Conservation (phyloP, 2,329 filamentous ascomycete genomes). For the Diaporthe caulivora region DNA sequence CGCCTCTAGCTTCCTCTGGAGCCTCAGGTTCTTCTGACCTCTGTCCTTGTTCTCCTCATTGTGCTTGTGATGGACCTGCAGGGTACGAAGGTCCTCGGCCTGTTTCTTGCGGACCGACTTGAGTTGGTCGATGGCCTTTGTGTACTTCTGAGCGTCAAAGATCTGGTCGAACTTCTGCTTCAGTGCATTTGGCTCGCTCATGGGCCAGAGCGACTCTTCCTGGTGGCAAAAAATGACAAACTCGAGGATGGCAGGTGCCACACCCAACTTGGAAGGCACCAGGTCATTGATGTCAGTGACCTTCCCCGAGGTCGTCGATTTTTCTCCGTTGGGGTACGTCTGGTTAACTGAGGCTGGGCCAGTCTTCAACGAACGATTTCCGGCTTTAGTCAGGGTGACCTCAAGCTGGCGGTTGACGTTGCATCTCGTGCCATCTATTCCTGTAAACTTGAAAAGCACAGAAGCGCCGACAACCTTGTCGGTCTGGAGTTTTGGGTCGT, state of each 20-base stretch:
- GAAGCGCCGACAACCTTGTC: conserved; percentile 92
- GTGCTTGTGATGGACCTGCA: conserved; percentile 81
- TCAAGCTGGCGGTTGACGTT: conserved; percentile 88
- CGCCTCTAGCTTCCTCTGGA: conserved; percentile 72
- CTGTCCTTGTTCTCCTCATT: conserved; percentile 88
- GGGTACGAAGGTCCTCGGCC: conserved; percentile 77
- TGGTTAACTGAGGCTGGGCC: conserved; percentile 85
- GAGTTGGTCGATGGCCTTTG: conserved; percentile 96
- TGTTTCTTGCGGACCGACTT: conserved; percentile 88
- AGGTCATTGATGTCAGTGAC: conserved; percentile 85
- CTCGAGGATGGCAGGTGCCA: conserved; percentile 90
- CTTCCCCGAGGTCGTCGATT: conserved; percentile 81
- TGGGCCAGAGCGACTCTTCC: conserved; percentile 96
- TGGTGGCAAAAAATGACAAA: conserved; percentile 99
- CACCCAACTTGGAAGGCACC: conserved; percentile 88
- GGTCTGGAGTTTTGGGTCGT: conserved; percentile 92
- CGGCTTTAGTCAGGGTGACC: conserved; percentile 85
- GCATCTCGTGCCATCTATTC: conserved; percentile 82
- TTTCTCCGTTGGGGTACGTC: conserved; percentile 78
- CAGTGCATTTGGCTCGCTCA: conserved; percentile 86
- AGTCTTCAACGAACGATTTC: conserved; percentile 80
- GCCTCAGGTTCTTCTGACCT: conserved; percentile 78
- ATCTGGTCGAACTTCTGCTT: conserved; percentile 99
- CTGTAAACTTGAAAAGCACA: conserved; percentile 89
- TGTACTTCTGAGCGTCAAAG: conserved; percentile 96